Evolutionary conservation across 1,284 basidiomycete genomes (phyloP).

Genomic region (Vanrija humicola): DNA sequence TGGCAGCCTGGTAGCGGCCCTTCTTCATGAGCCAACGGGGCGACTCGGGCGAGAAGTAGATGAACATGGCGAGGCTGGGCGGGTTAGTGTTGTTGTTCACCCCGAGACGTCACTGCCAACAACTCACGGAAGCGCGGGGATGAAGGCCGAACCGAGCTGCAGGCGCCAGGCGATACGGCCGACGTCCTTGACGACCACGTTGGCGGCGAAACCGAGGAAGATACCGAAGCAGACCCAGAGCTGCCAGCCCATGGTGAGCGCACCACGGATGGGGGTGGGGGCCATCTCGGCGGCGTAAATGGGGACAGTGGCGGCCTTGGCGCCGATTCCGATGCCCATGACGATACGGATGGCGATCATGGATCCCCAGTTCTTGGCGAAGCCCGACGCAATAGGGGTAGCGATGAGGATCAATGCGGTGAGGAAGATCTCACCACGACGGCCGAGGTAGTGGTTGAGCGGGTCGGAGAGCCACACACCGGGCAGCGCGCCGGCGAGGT

Average conservation of each 20-base stretch:
- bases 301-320: constrained; percentile 52
- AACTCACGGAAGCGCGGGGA: constrained; percentile 41
- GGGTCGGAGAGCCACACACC: constrained; percentile 59
- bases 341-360: constrained; percentile 49
- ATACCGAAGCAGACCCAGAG: constrained; percentile 25
- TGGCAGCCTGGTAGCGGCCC: constrained; percentile 59
- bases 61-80: background rate
- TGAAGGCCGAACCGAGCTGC: constrained; percentile 50
- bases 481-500: constrained; percentile 53
- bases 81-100: no score
- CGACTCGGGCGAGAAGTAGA: constrained; percentile 26
- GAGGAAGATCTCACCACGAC: constrained; percentile 72
- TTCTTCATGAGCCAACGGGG: constrained; percentile 35
- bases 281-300: constrained; percentile 46
- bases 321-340: constrained; percentile 44
- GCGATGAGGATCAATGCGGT: constrained; percentile 56
- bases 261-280: constrained; percentile 52
- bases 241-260: constrained; percentile 51
- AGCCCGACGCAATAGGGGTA: constrained; percentile 50
- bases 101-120: background rate
- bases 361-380: constrained; percentile 58
- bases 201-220: constrained; percentile 26
- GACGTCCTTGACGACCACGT: constrained; percentile 16
- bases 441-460: constrained; percentile 64
- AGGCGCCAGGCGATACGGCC: constrained; percentile 49